Evolutionary conservation across 2,329 filamentous ascomycete species (phyloP).

Genomic region (Sporothrix phasma): DNA sequence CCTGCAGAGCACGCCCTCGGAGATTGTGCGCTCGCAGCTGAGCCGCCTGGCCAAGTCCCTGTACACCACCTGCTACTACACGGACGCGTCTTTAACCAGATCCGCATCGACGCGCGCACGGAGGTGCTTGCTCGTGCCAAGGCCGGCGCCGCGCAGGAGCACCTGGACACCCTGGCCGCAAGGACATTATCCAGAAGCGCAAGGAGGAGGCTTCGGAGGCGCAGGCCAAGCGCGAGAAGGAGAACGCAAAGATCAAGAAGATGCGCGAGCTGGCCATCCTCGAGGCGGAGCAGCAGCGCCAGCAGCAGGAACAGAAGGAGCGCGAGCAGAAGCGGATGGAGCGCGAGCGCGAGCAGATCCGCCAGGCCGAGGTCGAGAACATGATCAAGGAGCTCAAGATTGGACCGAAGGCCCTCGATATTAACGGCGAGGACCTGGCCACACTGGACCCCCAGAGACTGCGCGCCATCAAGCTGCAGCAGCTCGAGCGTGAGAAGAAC

Average conservation of each 20-base stretch:
- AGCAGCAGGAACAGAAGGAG: constrained; percentile 86
- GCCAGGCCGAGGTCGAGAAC: constrained; percentile 88
- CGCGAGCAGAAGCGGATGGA: constrained; percentile 78
- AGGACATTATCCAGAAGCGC: constrained; percentile 88
- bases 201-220: constrained; percentile 91
- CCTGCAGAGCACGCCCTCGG: constrained; percentile 92
- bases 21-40: constrained; percentile 93
- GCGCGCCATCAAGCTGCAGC: constrained; percentile 86
- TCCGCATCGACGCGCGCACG: constrained; percentile 67
- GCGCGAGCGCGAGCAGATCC: constrained; percentile 80
- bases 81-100: constrained; percentile 84
- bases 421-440: constrained; percentile 73
- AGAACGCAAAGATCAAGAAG: constrained; percentile 81
- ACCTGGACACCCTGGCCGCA: constrained; percentile 73
- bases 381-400: constrained; percentile 87
- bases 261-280: constrained; percentile 78
- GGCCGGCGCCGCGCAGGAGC: constrained; percentile 85
- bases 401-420: constrained; percentile 62
- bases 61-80: constrained; percentile 89
- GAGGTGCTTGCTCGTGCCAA: constrained; percentile 72
- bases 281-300: constrained; percentile 79
- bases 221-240: constrained; percentile 79
- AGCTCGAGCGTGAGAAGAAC: constrained; percentile 96
- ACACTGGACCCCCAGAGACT: constrained; percentile 83
- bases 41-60: constrained; percentile 84